phyloP scores from a whole-genome alignment of 768 basidiomycete genomes.

The Hydnum rufescens region DNA sequence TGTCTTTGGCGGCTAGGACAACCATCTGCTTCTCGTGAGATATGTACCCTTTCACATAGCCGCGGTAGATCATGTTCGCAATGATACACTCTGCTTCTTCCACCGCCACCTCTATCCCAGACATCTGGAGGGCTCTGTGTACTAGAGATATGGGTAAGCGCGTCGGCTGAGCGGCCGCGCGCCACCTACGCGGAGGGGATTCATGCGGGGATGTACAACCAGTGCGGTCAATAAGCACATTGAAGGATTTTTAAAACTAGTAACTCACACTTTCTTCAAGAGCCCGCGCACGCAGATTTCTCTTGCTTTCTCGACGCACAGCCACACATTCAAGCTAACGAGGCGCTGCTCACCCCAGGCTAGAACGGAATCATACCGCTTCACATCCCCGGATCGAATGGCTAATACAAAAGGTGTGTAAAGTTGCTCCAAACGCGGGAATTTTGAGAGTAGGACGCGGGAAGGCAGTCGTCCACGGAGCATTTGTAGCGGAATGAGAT shows the following conservation, averaged over 20 bases:
- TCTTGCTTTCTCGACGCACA: slow-evolving; percentile 71
- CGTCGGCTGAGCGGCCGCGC: slow-evolving; percentile 47
- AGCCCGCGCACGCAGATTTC: slow-evolving; percentile 72
- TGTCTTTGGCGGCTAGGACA: slow-evolving; percentile 58
- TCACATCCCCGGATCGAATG: slow-evolving; percentile 56
- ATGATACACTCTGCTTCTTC: slow-evolving; percentile 89
- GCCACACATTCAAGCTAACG: slow-evolving; percentile 71
- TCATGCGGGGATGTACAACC: background rate
- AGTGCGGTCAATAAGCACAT: background rate
- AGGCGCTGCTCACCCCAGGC: slow-evolving; percentile 42
- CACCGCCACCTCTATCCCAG: slow-evolving; percentile 40
- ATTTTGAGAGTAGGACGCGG: slow-evolving; percentile 33
- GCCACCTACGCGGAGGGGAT: slow-evolving; percentile 39
- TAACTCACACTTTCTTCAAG: slow-evolving; percentile 31
- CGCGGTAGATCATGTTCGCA: slow-evolving; percentile 89
- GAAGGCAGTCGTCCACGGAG: slow-evolving; percentile 77
- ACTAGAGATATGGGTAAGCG: slow-evolving; percentile 71
- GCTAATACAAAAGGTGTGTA: slow-evolving; percentile 68
- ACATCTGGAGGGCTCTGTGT: slow-evolving; percentile 49
- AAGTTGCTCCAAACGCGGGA: slow-evolving; percentile 17
- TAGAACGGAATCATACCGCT: slow-evolving; percentile 62
- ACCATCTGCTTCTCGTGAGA: slow-evolving; percentile 92
- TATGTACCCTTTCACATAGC: slow-evolving; percentile 86
- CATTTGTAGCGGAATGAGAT: slow-evolving; percentile 76
- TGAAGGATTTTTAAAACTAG: too few species aligned